phyloP scores from a whole-genome alignment of 2,329 filamentous ascomycete species.

The Botrytis fabae region DNA sequence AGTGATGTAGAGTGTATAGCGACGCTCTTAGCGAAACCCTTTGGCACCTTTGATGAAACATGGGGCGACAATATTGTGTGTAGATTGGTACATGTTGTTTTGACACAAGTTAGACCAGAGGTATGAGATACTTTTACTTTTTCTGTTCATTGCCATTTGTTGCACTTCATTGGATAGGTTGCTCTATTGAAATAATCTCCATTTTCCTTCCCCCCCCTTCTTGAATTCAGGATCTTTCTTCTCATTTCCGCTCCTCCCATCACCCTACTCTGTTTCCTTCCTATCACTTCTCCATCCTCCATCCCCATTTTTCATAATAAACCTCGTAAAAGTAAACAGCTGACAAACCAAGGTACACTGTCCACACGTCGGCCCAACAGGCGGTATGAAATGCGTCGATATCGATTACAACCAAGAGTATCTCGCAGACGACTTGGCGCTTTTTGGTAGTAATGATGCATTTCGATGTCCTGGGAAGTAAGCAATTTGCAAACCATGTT shows the following conservation, averaged over 20 bases:
- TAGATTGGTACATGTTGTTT: constrained; percentile 45
- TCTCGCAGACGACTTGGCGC: not conserved
- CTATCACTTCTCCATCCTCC: not conserved
- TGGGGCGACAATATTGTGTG: constrained; percentile 49
- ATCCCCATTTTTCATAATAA: not conserved
- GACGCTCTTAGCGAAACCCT: constrained; percentile 33
- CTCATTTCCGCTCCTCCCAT: rapidly evolving
- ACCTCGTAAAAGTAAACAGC: not conserved
- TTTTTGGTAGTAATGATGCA: constrained; percentile 1
- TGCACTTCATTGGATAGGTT: not conserved
- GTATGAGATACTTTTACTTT: not conserved
- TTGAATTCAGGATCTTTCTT: rapidly evolving
- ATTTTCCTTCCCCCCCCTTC: not conserved
- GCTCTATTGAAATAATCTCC: not conserved
- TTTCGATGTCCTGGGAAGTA: not conserved
- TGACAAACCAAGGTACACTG: not conserved
- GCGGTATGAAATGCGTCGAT: constrained; percentile 2
- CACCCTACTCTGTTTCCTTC: not conserved
- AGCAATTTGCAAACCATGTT: not conserved
- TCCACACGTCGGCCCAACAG: not conserved
- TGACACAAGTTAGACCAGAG: constrained; percentile 30
- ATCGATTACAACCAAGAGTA: not conserved
- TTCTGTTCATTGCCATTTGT: not conserved
- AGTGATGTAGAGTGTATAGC: not conserved
- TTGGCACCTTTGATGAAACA: constrained; percentile 46